A percentile compares a stretch with the other conserved stretches of the same genome.
Conservation (phyloP, 768 basidiomycete species). For the Daedaleopsis nitida region DNA sequence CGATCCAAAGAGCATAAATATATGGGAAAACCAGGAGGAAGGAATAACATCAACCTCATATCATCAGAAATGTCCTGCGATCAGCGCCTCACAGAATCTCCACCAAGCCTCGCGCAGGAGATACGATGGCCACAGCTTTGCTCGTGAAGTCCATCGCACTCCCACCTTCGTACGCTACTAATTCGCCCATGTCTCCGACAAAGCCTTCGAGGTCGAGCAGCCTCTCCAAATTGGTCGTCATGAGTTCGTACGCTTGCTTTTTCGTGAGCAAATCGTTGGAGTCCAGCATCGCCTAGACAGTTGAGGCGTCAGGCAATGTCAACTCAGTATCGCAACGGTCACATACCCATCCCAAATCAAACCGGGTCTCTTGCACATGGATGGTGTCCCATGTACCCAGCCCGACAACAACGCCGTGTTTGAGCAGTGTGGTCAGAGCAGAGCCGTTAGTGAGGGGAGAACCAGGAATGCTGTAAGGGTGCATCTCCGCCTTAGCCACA, state of each 20-base stretch:
- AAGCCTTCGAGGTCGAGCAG: constrained; percentile 44
- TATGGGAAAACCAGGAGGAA: background rate
- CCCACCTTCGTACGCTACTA: constrained; percentile 35
- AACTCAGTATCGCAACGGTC: background rate
- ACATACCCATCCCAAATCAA: constrained; percentile 43
- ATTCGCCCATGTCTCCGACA: constrained; percentile 36
- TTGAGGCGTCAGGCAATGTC: background rate
- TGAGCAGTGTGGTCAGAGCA: constrained; percentile 53
- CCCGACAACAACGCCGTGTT: constrained; percentile 63
- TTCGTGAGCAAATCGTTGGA: constrained; percentile 40
- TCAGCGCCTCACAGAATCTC: constrained; percentile 28
- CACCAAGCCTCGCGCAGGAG: constrained; percentile 28
- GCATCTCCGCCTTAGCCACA: background rate
- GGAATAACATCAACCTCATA: background rate
- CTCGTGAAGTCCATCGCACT: constrained; percentile 32
- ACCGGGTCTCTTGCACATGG: constrained; percentile 37
- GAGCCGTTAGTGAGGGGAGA: constrained; percentile 65
- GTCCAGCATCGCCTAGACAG: constrained; percentile 40
- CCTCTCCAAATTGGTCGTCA: constrained; percentile 44
- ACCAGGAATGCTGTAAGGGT: constrained; percentile 54
- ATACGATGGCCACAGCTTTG: constrained; percentile 33
- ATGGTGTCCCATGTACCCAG: constrained; percentile 46
- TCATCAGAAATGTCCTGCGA: background rate
- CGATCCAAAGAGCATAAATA: background rate
- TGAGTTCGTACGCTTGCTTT: constrained; percentile 38